Conservation (phyloP, 257 asterid species). For the Gentiana macrophylla region DNA sequence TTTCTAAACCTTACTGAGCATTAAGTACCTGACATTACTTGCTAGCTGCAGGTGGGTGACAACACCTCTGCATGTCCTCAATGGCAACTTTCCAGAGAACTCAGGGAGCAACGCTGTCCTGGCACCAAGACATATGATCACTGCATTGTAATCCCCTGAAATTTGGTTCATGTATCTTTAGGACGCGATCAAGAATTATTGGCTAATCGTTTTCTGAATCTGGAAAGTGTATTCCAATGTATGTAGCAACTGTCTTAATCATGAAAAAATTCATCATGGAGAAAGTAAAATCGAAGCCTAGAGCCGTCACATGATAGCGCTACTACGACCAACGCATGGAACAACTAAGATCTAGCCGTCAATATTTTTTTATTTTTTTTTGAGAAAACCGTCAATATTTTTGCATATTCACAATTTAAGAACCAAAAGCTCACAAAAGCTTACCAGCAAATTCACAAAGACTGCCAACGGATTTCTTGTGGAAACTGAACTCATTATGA, state of each 20-base stretch:
- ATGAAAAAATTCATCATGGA: too few species aligned
- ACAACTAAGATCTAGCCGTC: too few species aligned
- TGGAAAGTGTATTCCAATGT: background rate
- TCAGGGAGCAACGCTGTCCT: conserved; percentile 68
- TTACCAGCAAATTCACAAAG: conserved; percentile 58
- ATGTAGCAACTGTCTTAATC: too few species aligned
- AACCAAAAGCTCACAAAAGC: background rate
- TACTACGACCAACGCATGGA: too few species aligned
- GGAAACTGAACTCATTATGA: conserved; percentile 38
- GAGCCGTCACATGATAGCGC: too few species aligned
- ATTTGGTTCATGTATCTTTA: conserved; percentile 9
- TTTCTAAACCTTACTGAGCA: background rate
- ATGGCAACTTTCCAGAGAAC: conserved; percentile 59
- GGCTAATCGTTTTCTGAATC: background rate
- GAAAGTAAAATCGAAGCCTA: too few species aligned
- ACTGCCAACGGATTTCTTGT: conserved; percentile 39
- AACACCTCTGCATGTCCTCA: conserved; percentile 87
- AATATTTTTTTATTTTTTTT: too few species aligned
- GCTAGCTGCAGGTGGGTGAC: conserved; percentile 60
- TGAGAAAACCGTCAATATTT: background rate
- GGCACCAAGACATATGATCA: conserved; percentile 82
- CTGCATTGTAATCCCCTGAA: conserved; percentile 77
- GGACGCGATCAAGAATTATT: background rate
- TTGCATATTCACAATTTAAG: background rate
- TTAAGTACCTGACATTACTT: conserved; percentile 42